A percentile compares a stretch with the other conserved stretches of the same genome.
phyloP scores from a whole-genome alignment of 345 rosid genomes.

The Kandelia obovata region DNA sequence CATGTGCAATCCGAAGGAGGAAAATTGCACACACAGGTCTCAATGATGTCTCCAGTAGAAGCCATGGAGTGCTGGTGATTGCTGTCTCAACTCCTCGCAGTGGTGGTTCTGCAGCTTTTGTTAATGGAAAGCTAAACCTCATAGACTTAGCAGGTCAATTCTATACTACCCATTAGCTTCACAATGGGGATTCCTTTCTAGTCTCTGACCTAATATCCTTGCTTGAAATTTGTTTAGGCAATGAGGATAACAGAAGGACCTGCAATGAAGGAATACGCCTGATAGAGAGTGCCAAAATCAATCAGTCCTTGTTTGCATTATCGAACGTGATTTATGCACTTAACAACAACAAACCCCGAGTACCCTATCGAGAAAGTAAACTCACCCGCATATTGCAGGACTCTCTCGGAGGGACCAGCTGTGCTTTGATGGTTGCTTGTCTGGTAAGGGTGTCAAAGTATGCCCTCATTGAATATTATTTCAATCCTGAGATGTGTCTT shows the following conservation, averaged over 20 bases:
- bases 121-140: constrained; percentile 77
- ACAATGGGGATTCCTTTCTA: not conserved
- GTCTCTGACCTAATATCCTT: not conserved
- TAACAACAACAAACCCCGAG: constrained; percentile 62
- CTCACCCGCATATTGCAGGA: constrained; percentile 89
- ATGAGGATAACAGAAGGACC: constrained; percentile 87
- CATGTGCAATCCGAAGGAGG: constrained; percentile 58
- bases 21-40: constrained; percentile 81
- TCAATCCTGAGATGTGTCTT: not conserved
- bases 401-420: constrained; percentile 88
- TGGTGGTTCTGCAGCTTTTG: constrained; percentile 32
- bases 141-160: constrained; percentile 83
- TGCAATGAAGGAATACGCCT: constrained; percentile 84
- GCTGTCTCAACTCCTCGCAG: constrained; percentile 42
- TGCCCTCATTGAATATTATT: not conserved
- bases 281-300: constrained; percentile 85
- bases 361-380: constrained; percentile 92
- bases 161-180: not conserved
- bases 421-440: constrained; percentile 86
- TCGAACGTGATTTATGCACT: constrained; percentile 87
- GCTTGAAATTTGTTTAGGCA: constrained; percentile 42
- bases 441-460: constrained; percentile 40
- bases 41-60: constrained; percentile 87
- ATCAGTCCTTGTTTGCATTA: constrained; percentile 78
- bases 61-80: constrained; percentile 88